phyloP scores from a whole-genome alignment of 805 yeast species.

The Teunomyces gatunensis region DNA sequence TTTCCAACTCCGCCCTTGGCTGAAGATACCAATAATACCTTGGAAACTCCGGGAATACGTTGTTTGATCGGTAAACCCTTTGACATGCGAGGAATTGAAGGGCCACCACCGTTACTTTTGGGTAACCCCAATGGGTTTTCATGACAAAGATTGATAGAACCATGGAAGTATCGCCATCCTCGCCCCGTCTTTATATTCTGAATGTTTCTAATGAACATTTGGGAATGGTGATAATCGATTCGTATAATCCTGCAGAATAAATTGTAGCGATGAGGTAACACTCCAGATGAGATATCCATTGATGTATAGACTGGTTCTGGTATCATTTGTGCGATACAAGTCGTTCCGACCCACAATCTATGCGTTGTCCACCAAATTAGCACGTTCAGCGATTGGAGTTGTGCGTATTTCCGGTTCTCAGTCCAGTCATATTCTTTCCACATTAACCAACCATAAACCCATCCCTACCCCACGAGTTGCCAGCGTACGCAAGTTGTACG shows the following conservation, averaged over 20 bases:
- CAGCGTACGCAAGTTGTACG: constrained; percentile 54
- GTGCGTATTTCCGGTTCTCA: constrained; percentile 78
- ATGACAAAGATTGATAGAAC: constrained; percentile 13
- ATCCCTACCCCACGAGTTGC: constrained; percentile 54
- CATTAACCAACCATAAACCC: constrained; percentile 40
- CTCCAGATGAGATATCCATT: not conserved
- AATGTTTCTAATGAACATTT: not conserved
- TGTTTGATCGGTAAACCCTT: constrained; percentile 56
- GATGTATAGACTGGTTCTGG: not conserved
- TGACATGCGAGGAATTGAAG: constrained; percentile 40
- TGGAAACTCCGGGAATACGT: constrained; percentile 57
- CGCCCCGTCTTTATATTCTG: not conserved
- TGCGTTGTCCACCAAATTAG: constrained; percentile 83
- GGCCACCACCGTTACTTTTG: constrained; percentile 16
- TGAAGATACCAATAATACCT: constrained; percentile 64
- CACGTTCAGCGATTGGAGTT: constrained; percentile 84
- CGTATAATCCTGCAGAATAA: not conserved
- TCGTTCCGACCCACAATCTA: constrained; percentile 66
- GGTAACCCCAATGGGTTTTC: constrained; percentile 46
- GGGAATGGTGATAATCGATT: not conserved
- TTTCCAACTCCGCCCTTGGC: constrained; percentile 85
- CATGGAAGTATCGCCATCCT: not conserved
- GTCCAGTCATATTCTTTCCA: constrained; percentile 42
- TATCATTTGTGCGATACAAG: not conserved
- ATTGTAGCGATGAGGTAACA: not conserved